Base-by-base conservation (phyloP, 106 monocot species). In the Acanthochlamys bracteata region DNA sequence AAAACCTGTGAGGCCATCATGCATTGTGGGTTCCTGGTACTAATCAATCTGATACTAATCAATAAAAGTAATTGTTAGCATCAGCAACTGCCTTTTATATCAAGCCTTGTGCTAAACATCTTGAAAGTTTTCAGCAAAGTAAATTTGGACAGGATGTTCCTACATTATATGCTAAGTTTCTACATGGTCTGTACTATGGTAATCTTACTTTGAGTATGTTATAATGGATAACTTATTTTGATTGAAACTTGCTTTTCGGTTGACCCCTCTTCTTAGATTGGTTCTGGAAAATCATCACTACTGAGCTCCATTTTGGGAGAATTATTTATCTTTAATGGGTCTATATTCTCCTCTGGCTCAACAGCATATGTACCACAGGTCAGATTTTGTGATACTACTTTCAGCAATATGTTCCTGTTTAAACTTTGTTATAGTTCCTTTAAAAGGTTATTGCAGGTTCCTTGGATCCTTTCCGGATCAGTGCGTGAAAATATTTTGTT, bases 281-380 rank as follows among this genome's bases (percentile, higher is more conserved):
- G 96, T 76, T 98, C 91, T 55, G 96, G 91, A 39, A 91, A 98
- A 61, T 91, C 96, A 57, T 85, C 91, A 39, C 74, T 98, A 67
- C 71, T 98, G 60, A 83, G 77, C 79, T 82, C 91, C 14, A 64
- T 98, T 55, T 67, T 91, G 49, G 82, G 85, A 68, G 96, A 98
- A 71, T 91, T 90, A 85, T 65, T 55, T 10, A 65, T 65, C 72
- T 62, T 80, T 75, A 59, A 68, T 76, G 96, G 96, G 22, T 71
- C 57, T 57, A 54, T 83, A 68, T 59, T 55, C 71, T 79, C 72
- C 56, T 26, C 53, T 68, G 91, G 96, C 59, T 83, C 88, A 71
- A 70, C 79, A 64, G 72, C 91, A 70, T 98, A 98, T 79, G 91
- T 85, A 3, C 81, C 91, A 74, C 96, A 98, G 91, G 96, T 98